Percentiles rank a stretch among this genome's conserved stretches.
Evolutionary conservation across 805 yeast genomes (phyloP).

Genomic region (Starmerella khaoyaiensis): DNA sequence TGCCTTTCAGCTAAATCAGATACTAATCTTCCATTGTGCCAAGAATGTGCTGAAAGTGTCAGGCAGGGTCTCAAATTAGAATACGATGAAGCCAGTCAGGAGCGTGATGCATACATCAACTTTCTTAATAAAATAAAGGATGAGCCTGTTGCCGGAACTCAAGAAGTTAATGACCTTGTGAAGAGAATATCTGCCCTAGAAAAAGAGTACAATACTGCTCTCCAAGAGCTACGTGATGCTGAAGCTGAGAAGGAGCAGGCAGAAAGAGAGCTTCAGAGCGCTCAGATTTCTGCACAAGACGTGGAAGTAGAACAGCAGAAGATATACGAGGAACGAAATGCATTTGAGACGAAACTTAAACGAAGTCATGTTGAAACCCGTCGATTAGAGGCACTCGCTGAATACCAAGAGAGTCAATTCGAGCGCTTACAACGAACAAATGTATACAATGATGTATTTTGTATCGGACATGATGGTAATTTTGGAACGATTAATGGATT

Average conservation of each 20-base stretch:
- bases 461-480: constrained; percentile 69
- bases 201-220: constrained; percentile 26
- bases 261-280: constrained; percentile 33
- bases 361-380: constrained; percentile 44
- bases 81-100: constrained; percentile 60
- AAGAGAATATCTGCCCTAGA: constrained; percentile 38
- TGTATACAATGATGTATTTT: constrained; percentile 70
- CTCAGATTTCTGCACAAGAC: constrained; percentile 27
- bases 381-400: constrained; percentile 50
- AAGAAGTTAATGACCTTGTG: constrained; percentile 36
- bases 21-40: constrained; percentile 76
- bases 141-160: constrained; percentile 36
- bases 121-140: constrained; percentile 58
- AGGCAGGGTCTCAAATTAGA: constrained; percentile 51
- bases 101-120: constrained; percentile 63
- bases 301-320: constrained; percentile 32
- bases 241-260: constrained; percentile 28
- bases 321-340: constrained; percentile 40
- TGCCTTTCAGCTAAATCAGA: constrained; percentile 59
- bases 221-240: constrained; percentile 29
- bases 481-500: constrained; percentile 82
- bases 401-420: constrained; percentile 47
- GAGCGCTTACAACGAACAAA: constrained; percentile 63
- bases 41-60: constrained; percentile 63
- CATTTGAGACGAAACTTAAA: constrained; percentile 40